Conservation (phyloP, 2,329 filamentous ascomycete genomes). For the Aspergillus sp. region DNA sequence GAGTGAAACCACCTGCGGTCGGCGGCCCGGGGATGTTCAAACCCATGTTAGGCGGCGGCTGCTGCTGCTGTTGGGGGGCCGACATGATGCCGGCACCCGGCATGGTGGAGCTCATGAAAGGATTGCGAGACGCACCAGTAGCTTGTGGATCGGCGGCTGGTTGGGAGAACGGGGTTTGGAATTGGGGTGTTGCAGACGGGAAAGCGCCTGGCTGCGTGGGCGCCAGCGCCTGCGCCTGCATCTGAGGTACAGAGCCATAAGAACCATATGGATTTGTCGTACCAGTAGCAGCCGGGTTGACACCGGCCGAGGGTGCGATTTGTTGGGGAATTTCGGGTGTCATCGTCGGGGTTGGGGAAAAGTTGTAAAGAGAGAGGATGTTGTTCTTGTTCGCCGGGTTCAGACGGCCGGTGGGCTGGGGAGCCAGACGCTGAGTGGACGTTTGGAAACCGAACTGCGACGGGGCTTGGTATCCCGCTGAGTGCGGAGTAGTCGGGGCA, state of each 20-base stretch:
- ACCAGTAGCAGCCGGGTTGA: constrained; percentile 19
- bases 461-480: constrained; percentile 25
- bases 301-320: constrained; percentile 20
- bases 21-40: constrained; percentile 16
- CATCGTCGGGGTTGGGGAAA: constrained; percentile 38
- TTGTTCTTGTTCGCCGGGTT: constrained; percentile 40
- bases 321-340: constrained; percentile 35
- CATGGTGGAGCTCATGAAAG: constrained; percentile 21
- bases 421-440: constrained; percentile 29
- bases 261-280: not conserved
- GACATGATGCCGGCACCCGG: not conserved
- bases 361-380: constrained; percentile 48
- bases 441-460: constrained; percentile 23
- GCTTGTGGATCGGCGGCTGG: constrained; percentile 21
- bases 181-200: constrained; percentile 18
- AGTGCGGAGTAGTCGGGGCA: constrained; percentile 25
- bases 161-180: constrained; percentile 4
- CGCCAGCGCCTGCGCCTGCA: constrained; percentile 19
- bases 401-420: constrained; percentile 44
- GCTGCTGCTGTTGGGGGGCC: constrained; percentile 14
- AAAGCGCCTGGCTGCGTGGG: not conserved
- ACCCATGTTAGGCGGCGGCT: constrained; percentile 8
- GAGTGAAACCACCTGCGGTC: constrained; percentile 18
- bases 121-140: constrained; percentile 23
- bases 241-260: not conserved